Evolutionary conservation across 139 green algal species (phyloP), one percentile per base, ranked within the genome.

Genomic region (Chlamydomonas sp.): DNA sequence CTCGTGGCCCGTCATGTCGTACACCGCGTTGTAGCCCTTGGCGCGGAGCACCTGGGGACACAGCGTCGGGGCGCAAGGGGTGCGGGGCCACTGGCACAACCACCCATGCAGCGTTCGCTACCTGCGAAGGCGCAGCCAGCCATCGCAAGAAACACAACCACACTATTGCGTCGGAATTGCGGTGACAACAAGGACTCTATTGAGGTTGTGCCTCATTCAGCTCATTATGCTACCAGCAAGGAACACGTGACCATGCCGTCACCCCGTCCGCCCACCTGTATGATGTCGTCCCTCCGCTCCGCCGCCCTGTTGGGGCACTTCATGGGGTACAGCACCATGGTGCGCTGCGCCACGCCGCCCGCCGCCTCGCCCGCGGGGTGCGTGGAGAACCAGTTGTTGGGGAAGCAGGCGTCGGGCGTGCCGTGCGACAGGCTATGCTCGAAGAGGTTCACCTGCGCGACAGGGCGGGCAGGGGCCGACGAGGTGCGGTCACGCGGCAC

Each of bases 381-480:
- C 49, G 85, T 94, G 79, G 79, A 90, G 89, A 96, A 98, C 97
- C 97, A 99, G 96, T 99, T 99, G 96, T 99, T 99, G 80, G 97
- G 97, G 92, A 99, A 99, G 74, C 96, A 94, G 0, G 97, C 96
- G 86, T 99, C 97, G 8, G 97, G 97, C 0, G 97, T 99, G 87
- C 95, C 95, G 88, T 99, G 96, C 18, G 80, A 57, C 68, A 95
- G 80, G 78, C 76, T 91, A 91, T 99, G 97, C 88, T 97, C 89
- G 71, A 96, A 97, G 75, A 98, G 85, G 1, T 83, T 79, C 16
- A 96, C 90, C 15, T 94, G 82, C 2, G 4, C 31, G 31, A 49
- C 5, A 1, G 63, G n/a, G n/a, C 0, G 8, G 63, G 31, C 5
- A 9, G 63, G 63, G 6, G 62, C 18, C 5, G 17, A 62, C 61